Conservation (phyloP, 1,139 yeast species). For the Taphrina pruni region DNA sequence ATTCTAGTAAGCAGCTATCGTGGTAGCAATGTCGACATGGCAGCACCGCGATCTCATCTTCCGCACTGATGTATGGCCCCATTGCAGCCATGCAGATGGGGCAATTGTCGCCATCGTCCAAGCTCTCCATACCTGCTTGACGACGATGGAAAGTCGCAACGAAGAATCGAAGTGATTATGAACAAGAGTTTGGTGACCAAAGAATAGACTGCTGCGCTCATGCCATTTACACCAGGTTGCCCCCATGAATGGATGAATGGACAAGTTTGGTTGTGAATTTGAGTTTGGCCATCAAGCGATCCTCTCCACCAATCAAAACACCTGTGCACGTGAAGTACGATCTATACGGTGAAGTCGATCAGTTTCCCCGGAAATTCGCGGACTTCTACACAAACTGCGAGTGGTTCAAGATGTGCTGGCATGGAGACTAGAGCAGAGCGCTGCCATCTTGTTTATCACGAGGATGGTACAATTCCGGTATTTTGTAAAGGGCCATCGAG, state of each 20-base stretch:
- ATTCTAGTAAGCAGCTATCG: slow-evolving; percentile 23
- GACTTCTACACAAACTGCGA: too few relatives aligned
- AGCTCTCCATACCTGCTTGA: background rate
- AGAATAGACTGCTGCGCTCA: too few relatives aligned
- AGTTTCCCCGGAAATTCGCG: too few relatives aligned
- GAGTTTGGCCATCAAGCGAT: slow-evolving; percentile 3
- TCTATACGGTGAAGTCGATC: background rate
- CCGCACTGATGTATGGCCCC: slow-evolving; percentile 11
- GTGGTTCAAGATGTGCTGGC: too few relatives aligned
- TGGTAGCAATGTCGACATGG: slow-evolving; percentile 35
- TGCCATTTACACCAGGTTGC: too few relatives aligned
- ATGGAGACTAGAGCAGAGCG: too few relatives aligned
- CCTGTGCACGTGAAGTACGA: background rate
- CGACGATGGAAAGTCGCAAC: too few relatives aligned
- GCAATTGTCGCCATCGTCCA: slow-evolving; percentile 18
- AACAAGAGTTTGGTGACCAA: too few relatives aligned
- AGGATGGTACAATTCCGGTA: too few relatives aligned
- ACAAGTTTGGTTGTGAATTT: background rate
- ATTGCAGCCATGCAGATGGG: slow-evolving; percentile 32
- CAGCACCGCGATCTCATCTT: slow-evolving; percentile 20
- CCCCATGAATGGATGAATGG: background rate
- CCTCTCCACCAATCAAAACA: background rate
- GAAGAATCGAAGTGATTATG: too few relatives aligned
- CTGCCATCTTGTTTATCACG: too few relatives aligned
- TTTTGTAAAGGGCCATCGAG: too few relatives aligned